Conservation (phyloP, 2,329 filamentous ascomycete genomes). For the Aspergillus texensis region DNA sequence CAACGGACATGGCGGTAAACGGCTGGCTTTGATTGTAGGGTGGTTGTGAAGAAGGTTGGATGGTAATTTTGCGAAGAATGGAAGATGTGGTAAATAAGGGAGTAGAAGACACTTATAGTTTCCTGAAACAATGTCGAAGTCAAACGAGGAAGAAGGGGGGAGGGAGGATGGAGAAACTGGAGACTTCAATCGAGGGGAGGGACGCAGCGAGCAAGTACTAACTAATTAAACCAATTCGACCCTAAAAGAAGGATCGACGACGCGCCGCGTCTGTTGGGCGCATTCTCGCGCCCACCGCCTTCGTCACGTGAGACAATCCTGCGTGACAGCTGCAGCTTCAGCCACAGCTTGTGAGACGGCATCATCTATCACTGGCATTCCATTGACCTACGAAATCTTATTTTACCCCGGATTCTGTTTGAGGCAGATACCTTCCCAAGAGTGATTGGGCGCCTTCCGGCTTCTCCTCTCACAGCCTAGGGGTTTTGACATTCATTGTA, state of each 20-base stretch:
- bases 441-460: background rate
- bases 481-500: background rate
- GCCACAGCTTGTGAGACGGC: conserved; percentile 14
- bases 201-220: conserved; percentile 15
- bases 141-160: conserved; percentile 1
- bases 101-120: conserved; percentile 9
- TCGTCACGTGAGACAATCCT: conserved; percentile 30
- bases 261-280: conserved; percentile 30
- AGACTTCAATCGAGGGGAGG: conserved; percentile 15
- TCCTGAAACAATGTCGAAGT: background rate
- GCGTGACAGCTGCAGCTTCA: conserved; percentile 28
- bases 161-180: conserved; percentile 5
- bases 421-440: background rate
- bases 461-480: background rate
- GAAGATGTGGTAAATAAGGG: conserved; percentile 13
- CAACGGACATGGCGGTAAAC: conserved; percentile 77
- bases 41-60: too few relatives aligned
- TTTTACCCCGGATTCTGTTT: background rate
- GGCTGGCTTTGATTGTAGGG: background rate
- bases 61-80: background rate
- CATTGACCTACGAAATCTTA: conserved; percentile 12
- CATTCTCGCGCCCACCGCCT: conserved; percentile 35
- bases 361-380: conserved; percentile 9
- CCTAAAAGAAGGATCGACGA: conserved; percentile 21
- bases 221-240: conserved; percentile 22